Evolutionary conservation across 1,284 basidiomycete species (phyloP).

Genomic region (Moesziomyces antarcticus): DNA sequence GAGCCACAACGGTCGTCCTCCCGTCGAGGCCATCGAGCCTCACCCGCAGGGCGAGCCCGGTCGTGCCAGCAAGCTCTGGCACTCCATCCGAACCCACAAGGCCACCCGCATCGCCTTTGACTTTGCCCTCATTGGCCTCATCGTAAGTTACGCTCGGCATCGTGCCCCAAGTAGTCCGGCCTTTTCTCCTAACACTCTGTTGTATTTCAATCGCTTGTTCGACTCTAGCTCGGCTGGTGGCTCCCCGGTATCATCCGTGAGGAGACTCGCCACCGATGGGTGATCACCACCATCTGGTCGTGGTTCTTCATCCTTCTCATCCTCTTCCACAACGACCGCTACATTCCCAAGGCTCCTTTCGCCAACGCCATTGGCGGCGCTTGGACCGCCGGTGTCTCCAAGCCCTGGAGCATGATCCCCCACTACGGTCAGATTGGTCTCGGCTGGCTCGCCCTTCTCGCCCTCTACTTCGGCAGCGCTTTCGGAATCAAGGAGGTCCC

Average conservation of each 20-base stretch:
- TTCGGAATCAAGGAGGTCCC: slow-evolving; percentile 56
- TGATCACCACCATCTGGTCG: slow-evolving; percentile 53
- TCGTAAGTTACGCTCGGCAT: slow-evolving; percentile 8
- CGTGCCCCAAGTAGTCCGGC: neutral
- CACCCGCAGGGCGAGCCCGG: slow-evolving; percentile 48
- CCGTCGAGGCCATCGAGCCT: slow-evolving; percentile 39
- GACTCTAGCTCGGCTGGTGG: slow-evolving; percentile 46
- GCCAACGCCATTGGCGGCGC: slow-evolving; percentile 34
- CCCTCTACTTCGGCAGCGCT: slow-evolving; percentile 56
- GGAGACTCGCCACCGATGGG: slow-evolving; percentile 52
- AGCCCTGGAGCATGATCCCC: slow-evolving; percentile 57
- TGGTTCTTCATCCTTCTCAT: slow-evolving; percentile 65
- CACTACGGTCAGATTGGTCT: slow-evolving; percentile 44
- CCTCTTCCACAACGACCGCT: slow-evolving; percentile 62
- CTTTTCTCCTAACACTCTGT: neutral
- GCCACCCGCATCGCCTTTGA: slow-evolving; percentile 36
- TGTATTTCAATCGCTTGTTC: neutral
- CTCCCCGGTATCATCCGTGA: slow-evolving; percentile 48
- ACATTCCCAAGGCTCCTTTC: slow-evolving; percentile 59
- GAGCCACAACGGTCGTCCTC: slow-evolving; percentile 29
- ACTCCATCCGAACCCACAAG: slow-evolving; percentile 43
- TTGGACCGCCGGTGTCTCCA: slow-evolving; percentile 44
- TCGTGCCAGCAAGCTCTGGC: slow-evolving; percentile 36
- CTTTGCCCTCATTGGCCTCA: slow-evolving; percentile 38
- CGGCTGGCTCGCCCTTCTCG: slow-evolving; percentile 56